Percentiles rank a stretch among this genome's conserved stretches.
These are phyloP conservation scores for Trichocomaceae sp. DNA, from an alignment of 2,329 filamentous ascomycete species.

Conservation along the genomic window DNA sequence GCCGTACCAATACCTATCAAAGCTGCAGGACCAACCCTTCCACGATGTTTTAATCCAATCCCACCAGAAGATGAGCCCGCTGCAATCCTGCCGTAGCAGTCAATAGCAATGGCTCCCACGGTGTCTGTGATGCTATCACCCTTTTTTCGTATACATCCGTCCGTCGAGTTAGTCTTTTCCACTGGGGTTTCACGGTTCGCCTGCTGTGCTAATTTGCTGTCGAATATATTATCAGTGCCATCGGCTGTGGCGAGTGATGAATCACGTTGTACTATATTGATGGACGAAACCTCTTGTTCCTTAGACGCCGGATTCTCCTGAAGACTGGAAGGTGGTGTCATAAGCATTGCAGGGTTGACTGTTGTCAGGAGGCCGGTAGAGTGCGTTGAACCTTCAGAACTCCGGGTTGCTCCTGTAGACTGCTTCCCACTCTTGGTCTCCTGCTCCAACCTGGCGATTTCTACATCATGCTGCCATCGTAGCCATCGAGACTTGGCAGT, in stretches of 20 bases:
- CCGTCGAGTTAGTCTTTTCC: not conserved
- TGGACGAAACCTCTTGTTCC: not conserved
- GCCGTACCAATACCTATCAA: slow-evolving; percentile 86
- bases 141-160: slow-evolving; percentile 6
- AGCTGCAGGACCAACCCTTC: slow-evolving; percentile 84
- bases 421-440: slow-evolving; percentile 15
- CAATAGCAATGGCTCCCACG: slow-evolving; percentile 90
- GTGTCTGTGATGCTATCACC: slow-evolving; percentile 78
- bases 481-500: slow-evolving; percentile 71
- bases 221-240: slow-evolving; percentile 2
- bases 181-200: not conserved
- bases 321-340: slow-evolving; percentile 17
- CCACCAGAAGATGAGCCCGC: slow-evolving; percentile 94
- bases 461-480: slow-evolving; percentile 68
- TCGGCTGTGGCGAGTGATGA: slow-evolving; percentile 3
- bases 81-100: slow-evolving; percentile 77
- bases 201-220: not conserved
- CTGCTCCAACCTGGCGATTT: slow-evolving; percentile 48
- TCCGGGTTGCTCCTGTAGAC: slow-evolving; percentile 18
- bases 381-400: slow-evolving; percentile 17
- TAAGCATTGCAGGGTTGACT: slow-evolving; percentile 19
- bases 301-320: slow-evolving; percentile 4
- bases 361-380: slow-evolving; percentile 21
- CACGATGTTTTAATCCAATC: slow-evolving; percentile 96
- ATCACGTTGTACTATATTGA: not conserved